Conservation (phyloP, 208 protist genomes). For the Porcisia deanei region DNA sequence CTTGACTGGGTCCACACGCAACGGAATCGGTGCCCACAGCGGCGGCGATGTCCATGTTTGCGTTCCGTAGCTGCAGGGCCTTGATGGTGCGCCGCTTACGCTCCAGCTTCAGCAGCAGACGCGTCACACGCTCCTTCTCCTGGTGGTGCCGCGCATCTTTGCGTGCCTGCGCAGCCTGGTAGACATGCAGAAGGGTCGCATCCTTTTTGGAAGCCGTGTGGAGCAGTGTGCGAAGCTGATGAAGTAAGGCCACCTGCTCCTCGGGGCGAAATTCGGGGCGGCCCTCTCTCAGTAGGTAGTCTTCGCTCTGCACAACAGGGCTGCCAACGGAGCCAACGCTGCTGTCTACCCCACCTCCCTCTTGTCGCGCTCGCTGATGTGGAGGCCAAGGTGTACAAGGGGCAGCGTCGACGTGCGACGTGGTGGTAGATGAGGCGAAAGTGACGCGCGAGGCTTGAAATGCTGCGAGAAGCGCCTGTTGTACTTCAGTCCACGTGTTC, state of each 20-base stretch:
- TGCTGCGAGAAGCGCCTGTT: constrained; percentile 19
- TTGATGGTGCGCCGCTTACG: constrained; percentile 31
- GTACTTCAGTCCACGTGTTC: constrained; percentile 33
- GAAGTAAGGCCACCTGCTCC: constrained; percentile 30
- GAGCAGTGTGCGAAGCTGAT: constrained; percentile 51
- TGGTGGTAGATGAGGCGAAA: not conserved
- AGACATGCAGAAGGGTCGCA: constrained; percentile 55
- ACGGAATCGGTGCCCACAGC: not conserved
- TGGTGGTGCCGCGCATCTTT: constrained; percentile 26
- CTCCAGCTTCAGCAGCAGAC: constrained; percentile 27
- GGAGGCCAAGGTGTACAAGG: not conserved
- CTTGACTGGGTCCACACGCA: constrained; percentile 7
- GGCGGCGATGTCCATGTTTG: not conserved
- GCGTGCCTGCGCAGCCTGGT: constrained; percentile 43
- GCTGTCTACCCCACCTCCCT: not conserved
- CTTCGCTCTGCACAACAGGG: not conserved
- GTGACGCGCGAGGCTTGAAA: constrained; percentile 25
- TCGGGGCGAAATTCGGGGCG: constrained; percentile 11
- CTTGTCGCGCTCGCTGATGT: not conserved
- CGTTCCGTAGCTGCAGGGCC: constrained; percentile 21
- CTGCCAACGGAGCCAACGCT: not conserved
- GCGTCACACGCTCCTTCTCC: constrained; percentile 23
- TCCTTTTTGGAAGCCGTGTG: constrained; percentile 60
- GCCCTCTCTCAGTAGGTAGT: not conserved
- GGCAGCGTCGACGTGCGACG: not conserved